phyloP scores from a whole-genome alignment of 331 rosid genomes.

The Spiraea crenata region DNA sequence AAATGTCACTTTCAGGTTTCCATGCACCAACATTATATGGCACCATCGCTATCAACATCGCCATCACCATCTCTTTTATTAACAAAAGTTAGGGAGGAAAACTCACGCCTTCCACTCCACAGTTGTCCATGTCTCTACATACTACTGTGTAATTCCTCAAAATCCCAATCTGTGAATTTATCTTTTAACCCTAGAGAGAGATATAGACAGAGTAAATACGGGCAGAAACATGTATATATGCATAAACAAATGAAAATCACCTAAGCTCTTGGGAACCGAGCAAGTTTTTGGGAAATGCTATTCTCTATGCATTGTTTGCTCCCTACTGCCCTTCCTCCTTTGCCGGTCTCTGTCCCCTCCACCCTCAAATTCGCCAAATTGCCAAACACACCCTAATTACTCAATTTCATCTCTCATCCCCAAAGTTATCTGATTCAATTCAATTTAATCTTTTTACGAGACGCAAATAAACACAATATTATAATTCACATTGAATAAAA shows the following conservation, averaged over 20 bases:
- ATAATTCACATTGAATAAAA: no score
- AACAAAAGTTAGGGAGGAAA: constrained; percentile 45
- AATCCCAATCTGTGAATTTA: constrained; percentile 4
- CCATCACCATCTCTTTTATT: constrained; percentile 29
- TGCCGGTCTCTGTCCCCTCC: constrained; percentile 73
- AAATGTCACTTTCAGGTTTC: constrained; percentile 20
- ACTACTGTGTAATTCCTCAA: neutral
- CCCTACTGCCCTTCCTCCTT: constrained; percentile 50
- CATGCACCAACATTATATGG: constrained; percentile 9
- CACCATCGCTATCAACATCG: constrained; percentile 33
- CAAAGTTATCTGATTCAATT: neutral
- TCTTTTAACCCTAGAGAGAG: constrained; percentile 31
- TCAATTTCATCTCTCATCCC: neutral
- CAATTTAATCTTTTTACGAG: constrained; percentile 5
- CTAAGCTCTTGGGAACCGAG: constrained; percentile 29
- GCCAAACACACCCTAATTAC: constrained; percentile 11
- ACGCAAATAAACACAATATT: neutral
- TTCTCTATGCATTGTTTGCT: constrained; percentile 61
- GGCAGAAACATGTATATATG: constrained; percentile 22
- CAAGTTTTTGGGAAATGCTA: constrained; percentile 34
- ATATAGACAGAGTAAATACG: constrained; percentile 29
- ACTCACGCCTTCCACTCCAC: constrained; percentile 52
- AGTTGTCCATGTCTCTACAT: constrained; percentile 55
- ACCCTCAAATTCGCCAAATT: constrained; percentile 50
- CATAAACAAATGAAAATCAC: neutral